Base-by-base conservation (phyloP, 768 basidiomycete species). In the Psilocybe cubensis region DNA sequence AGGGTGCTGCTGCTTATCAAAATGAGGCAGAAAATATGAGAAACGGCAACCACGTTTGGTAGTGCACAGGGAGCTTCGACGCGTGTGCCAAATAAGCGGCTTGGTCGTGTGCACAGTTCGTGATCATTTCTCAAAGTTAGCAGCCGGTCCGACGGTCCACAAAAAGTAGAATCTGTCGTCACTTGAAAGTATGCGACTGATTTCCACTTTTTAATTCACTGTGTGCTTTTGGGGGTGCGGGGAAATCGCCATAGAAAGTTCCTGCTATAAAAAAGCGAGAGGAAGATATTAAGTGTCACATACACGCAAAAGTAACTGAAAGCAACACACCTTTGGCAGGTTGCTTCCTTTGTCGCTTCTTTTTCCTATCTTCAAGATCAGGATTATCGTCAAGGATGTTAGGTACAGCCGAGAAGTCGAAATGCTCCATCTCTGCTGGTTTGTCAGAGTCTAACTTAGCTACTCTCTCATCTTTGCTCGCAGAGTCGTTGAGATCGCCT, bases 181-280 rank as follows among this genome's bases (percentile, higher is more conserved):
- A 79, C 74, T 79, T 86, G 76, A 89, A 90, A 18, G 87, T 88
- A 73, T 78, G 75, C 35, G 88, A 87, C 72, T 83, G 82, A 68
- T 91, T 90, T 44, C 89, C 89, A 57, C 82, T 80, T 70, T 81
- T 88, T 50, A 87, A 64, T 59, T 89, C 86, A 59, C 83, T 83
- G 55, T 84, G 76, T 28, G 86, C 86, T 66, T 80, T 83, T 0
- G 87, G 89, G 20, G 86, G 83, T 20, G 82, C 82, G 56, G 82
- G 84, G 76, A 90, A 88, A 65, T 85, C 76, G 20, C 84, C 83
- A 57, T 82, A 80, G 44, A 75, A 76, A 25, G 59, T 63, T 41
- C 76, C 80, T 57, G 75, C 82, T 82, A 57, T 17, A 52, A 60
- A 60, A 40, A 48, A 50, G 40, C 31, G 28, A 21, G 42, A 54